Evolutionary conservation across 768 basidiomycete species (phyloP), one percentile per base, ranked within the genome.

Genomic region (Cystobasidiopsis lactophilus): DNA sequence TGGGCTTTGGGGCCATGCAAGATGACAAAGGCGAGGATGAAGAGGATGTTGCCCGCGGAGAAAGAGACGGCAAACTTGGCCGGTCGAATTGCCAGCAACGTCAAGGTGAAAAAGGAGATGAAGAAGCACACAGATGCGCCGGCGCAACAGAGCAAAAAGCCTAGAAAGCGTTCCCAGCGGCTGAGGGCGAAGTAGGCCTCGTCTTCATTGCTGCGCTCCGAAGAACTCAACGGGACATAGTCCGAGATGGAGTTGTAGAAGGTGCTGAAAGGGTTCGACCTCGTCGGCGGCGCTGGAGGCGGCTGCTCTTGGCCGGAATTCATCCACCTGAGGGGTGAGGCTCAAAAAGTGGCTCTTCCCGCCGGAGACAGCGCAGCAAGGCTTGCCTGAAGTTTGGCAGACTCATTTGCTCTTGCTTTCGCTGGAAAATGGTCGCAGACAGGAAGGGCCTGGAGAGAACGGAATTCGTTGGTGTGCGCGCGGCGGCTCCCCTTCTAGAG

Each of bases 111-210:
- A 69, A 93, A 95, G 16, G 85, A 77, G 38, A 93, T 78, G 59
- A 82, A 77, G 71, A 95, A 93, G 69, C 93, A 98, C 2, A 86
- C 83, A 18, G 77, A 78, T 1, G 88, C 91, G 5, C 93, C 93
- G 23, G 84, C 68, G 43, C 91, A 70, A 64, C 88, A 95, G 29
- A 76, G 81, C 40, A 82, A 76, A 65, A 98, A 98, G 7, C 86
- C 93, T 14, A 95, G 69, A 57, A 98, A 70, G 59, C 89, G 74
- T 65, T 95, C 91, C 91, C 91, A 95, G 67, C 88, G 73, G 50
- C 81, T 81, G 37, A 89, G 69, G 40, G 82, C 80, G 67, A 93
- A 85, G 74, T 81, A 91, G 2, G 91, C 89, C 63, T 95, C 86
- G 60, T 96, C 91, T 65, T 98, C 89, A 66, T 85, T 86, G 29